Conservation (phyloP, 2,329 filamentous ascomycete species). For the Pseudovirgaria hyperparasitica region DNA sequence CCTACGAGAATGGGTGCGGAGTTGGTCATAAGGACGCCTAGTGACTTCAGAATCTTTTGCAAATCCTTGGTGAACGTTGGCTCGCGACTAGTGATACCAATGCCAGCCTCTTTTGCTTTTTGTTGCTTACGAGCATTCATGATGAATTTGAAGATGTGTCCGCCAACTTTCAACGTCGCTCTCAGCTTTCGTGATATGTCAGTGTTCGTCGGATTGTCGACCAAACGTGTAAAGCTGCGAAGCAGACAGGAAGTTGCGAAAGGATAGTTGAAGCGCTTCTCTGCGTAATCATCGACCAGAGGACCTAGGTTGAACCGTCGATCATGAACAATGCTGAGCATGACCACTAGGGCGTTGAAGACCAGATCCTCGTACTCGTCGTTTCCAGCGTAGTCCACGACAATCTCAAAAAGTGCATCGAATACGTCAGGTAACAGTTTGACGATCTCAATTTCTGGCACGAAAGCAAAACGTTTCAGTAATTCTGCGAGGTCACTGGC, state of each 20-base stretch:
- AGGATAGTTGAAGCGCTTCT: conserved; percentile 81
- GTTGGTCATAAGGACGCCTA: conserved; percentile 84
- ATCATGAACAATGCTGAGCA: conserved; percentile 88
- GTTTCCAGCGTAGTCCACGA: conserved; percentile 82
- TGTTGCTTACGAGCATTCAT: conserved; percentile 79
- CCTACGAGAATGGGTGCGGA: conserved; percentile 75
- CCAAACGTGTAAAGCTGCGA: conserved; percentile 69
- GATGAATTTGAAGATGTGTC: conserved; percentile 89
- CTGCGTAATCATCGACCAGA: conserved; percentile 82
- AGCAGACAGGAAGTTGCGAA: conserved; percentile 83
- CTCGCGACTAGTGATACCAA: conserved; percentile 62
- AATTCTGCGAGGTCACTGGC: conserved; percentile 60
- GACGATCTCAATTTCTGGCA: conserved; percentile 94
- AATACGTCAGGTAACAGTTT: conserved; percentile 85
- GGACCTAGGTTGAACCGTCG: conserved; percentile 84
- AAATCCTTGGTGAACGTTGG: conserved; percentile 74
- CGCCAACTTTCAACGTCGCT: conserved; percentile 87
- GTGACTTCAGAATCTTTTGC: conserved; percentile 74
- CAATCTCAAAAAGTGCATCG: conserved; percentile 78
- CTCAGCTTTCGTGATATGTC: conserved; percentile 74
- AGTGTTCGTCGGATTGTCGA: conserved; percentile 71
- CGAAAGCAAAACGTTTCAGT: conserved; percentile 75
- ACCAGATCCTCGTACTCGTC: conserved; percentile 88
- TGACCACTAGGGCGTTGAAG: conserved; percentile 78
- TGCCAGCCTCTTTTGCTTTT: conserved; percentile 73